Evolutionary conservation across 768 basidiomycete genomes (phyloP), one percentile per base, ranked within the genome.

Genomic region (Xerocomus brunneocitrinus): DNA sequence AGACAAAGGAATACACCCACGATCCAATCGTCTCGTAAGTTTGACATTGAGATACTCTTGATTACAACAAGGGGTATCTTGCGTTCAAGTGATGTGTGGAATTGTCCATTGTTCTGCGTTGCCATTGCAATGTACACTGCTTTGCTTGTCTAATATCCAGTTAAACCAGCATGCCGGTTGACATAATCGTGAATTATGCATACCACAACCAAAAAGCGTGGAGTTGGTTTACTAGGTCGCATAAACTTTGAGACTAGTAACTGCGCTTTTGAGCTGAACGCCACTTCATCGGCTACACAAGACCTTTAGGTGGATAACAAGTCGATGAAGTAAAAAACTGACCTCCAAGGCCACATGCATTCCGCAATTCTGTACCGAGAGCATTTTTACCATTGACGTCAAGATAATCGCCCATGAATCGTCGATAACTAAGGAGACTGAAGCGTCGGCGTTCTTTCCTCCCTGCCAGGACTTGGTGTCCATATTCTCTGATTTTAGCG

Each of bases 391-490:
- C 89, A 51, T 91, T 95, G 34, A 98, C 72, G 63, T 92, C 89
- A 22, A 99, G 81, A 71, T 99, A 99, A 70, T 99, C 97, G 7
- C 97, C 97, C 81, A 88, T 82, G 70, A 95, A 99, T 54, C 93
- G 83, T 35, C 97, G 82, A 74, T 93, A 95, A 50, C 95, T 91
- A 57, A 98, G 79, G 55, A 98, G 74, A 80, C 91, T 94, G 72
- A 90, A 98, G 44, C 97, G 78, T 51, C 97, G 76, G 39, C 97
- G 79, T 73, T 99, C 97, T 73, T 98, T 99, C 58, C 95, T 77
- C 5, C 88, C 83, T 4, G 85, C 95, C 4, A 98, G 79, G 16
- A 98, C 75, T 64, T 95, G 85, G 63, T 99, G 95, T 0, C 97
- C 95, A 57, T 95, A 91, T 58, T 97, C 94, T n/a, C 97, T 81